Conservation (phyloP, 73 alveolate species). For the Paraurostyla sp. region DNA sequence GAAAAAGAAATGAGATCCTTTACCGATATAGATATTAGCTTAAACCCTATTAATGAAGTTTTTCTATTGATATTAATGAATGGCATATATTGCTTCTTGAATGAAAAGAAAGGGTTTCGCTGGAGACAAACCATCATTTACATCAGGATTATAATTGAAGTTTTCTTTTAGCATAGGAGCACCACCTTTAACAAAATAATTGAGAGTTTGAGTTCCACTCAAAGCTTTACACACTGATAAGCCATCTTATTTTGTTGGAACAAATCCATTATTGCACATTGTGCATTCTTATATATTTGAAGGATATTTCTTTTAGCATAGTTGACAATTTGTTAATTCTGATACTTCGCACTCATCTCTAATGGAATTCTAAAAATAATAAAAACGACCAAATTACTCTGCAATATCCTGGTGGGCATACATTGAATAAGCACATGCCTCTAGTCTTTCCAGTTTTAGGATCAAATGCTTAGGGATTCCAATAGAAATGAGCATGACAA, state of each 20-base stretch:
- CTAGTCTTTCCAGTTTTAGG: background rate
- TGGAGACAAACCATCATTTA: background rate
- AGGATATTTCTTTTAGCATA: background rate
- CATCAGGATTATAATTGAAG: background rate
- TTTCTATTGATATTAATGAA: background rate
- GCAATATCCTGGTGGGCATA: conserved; percentile 27
- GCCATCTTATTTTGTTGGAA: background rate
- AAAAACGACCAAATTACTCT: background rate
- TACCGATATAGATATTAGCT: background rate
- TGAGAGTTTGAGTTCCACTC: background rate
- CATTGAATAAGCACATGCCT: conserved; percentile 10
- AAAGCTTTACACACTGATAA: background rate
- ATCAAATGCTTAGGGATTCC: background rate
- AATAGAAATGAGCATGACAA: conserved; percentile 3
- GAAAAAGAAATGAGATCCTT: conserved; percentile 29
- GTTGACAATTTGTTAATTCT: background rate
- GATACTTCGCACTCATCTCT: background rate
- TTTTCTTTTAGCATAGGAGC: background rate
- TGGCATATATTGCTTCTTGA: conserved; percentile 15
- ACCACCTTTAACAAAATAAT: conserved; percentile 35
- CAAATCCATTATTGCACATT: background rate
- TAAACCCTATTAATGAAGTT: background rate
- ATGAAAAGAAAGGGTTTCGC: background rate
- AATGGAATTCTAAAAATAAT: background rate
- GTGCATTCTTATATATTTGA: background rate